Percentiles rank a stretch among this genome's conserved stretches.
Conservation (phyloP, 805 yeast genomes). For the Starmera pachycereana region DNA sequence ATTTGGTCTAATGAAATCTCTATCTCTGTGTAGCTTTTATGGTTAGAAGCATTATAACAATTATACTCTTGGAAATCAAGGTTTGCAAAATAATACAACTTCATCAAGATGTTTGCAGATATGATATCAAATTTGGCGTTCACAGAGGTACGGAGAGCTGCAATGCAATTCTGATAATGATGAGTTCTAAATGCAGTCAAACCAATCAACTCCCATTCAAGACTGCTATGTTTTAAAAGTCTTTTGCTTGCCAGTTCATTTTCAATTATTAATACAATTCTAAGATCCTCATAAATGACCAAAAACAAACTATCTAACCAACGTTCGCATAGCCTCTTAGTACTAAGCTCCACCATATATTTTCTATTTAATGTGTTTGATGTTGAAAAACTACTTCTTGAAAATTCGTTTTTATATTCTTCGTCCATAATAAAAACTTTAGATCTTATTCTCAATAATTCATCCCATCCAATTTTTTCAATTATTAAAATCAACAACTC, state of each 20-base stretch:
- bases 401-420: constrained; percentile 37
- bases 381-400: constrained; percentile 9
- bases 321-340: constrained; percentile 56
- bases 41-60: constrained; percentile 9
- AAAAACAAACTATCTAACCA: constrained; percentile 74
- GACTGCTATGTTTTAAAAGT: constrained; percentile 39
- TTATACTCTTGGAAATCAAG: constrained; percentile 7
- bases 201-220: constrained; percentile 72
- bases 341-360: constrained; percentile 14
- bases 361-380: constrained; percentile 8
- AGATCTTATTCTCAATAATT: constrained; percentile 53
- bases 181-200: constrained; percentile 38
- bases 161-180: constrained; percentile 35
- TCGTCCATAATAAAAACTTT: constrained; percentile 74
- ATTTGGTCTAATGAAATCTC: constrained; percentile 26
- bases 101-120: constrained; percentile 40
- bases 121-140: constrained; percentile 54
- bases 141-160: constrained; percentile 44
- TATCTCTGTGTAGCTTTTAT: constrained; percentile 3
- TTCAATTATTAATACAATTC: constrained; percentile 26
- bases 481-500: constrained; percentile 61
- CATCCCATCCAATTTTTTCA: constrained; percentile 75
- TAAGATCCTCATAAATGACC: constrained; percentile 55
- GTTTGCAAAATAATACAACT: constrained; percentile 22
- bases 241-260: constrained; percentile 16